A percentile compares a stretch with the other conserved stretches of the same genome.
These are phyloP conservation scores for Gryganskiella cystojenkinii DNA, from an alignment of 192 early-diverging fungal species.

Conservation along the genomic window DNA sequence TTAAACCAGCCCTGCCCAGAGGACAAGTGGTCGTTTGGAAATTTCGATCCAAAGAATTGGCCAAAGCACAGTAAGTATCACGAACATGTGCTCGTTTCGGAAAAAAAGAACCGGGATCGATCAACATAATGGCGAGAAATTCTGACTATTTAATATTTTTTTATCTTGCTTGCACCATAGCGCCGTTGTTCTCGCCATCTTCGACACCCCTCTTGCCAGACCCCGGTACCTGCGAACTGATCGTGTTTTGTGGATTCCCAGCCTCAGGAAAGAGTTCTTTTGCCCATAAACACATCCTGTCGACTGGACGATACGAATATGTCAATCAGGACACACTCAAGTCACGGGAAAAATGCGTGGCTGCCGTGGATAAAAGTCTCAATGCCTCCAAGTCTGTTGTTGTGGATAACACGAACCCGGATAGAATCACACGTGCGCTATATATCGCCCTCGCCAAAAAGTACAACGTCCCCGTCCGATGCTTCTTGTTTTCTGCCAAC, in stretches of 20 bases:
- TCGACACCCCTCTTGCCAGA: constrained; percentile 35
- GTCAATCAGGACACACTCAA: constrained; percentile 88
- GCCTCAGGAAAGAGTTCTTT: constrained; percentile 89
- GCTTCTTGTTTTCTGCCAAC: constrained; percentile 69
- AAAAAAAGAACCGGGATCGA: no score
- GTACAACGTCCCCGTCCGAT: constrained; percentile 65
- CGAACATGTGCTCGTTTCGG: constrained; percentile 20
- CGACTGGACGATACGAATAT: constrained; percentile 69
- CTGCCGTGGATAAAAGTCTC: constrained; percentile 63
- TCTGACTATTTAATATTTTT: not conserved
- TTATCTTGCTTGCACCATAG: constrained; percentile 17
- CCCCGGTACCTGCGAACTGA: constrained; percentile 59
- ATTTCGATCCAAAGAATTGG: constrained; percentile 59
- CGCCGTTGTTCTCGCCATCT: constrained; percentile 48
- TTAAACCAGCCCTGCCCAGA: constrained; percentile 56
- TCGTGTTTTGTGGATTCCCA: constrained; percentile 85
- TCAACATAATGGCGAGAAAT: not conserved
- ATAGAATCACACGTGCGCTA: constrained; percentile 60
- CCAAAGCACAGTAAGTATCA: constrained; percentile 48
- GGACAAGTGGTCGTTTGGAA: constrained; percentile 58
- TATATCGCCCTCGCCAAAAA: constrained; percentile 75
- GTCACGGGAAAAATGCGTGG: constrained; percentile 79
- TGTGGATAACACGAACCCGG: constrained; percentile 90
- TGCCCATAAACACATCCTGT: constrained; percentile 67
- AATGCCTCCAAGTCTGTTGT: constrained; percentile 67